Evolutionary conservation across 306 rosid genomes (phyloP).

Genomic region (Mimosa bimucronata): DNA sequence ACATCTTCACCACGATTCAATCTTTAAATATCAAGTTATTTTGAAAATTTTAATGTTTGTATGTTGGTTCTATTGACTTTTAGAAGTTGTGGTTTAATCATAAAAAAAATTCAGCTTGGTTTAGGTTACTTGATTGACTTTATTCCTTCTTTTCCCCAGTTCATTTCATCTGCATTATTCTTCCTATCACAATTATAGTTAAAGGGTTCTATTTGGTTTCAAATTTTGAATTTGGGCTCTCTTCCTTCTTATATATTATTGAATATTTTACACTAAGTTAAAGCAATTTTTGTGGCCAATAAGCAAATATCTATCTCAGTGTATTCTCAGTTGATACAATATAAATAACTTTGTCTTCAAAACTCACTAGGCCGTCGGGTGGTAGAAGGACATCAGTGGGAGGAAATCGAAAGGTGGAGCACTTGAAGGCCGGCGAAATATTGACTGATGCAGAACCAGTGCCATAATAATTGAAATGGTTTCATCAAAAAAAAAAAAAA

Average conservation of each 20-base stretch:
- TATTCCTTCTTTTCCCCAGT: neutral
- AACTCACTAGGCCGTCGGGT: neutral
- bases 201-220: neutral
- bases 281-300: neutral
- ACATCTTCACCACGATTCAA: neutral
- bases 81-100: neutral
- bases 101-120: neutral
- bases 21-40: neutral
- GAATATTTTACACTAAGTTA: neutral
- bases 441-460: neutral
- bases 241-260: neutral
- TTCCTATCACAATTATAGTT: neutral
- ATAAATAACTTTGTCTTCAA: neutral
- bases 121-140: neutral
- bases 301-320: neutral
- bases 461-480: neutral
- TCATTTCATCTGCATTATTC: neutral
- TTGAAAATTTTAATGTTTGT: neutral
- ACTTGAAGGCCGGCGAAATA: neutral
- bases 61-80: constrained; percentile 18
- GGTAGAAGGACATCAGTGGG: neutral
- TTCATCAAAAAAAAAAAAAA: too few species aligned
- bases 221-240: neutral
- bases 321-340: neutral
- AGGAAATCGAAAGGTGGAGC: neutral